Evolutionary conservation across 139 green algal species (phyloP), one percentile per base, ranked within the genome.

Genomic region (Nannochloris sp.): DNA sequence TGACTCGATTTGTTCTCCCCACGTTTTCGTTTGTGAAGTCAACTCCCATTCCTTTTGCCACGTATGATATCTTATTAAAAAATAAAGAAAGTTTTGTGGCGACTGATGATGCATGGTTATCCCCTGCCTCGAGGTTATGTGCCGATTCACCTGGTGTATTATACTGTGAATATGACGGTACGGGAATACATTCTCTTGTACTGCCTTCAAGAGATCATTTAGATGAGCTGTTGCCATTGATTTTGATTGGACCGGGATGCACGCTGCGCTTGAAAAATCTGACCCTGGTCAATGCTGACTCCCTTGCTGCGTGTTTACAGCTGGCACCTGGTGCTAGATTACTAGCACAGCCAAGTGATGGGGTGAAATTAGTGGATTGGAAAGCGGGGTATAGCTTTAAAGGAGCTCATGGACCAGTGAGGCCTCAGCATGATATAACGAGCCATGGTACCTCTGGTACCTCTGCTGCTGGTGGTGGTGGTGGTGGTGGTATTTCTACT

Each of bases 261-360:
- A 87, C 72, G 7, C 77, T 98, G 61, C 68, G 62, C 44, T 77
- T 98, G 59, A 73, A 67, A 23, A 96, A 97, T 63, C 62, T 96
- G 1, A 73, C 34, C 0, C 67, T 98, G 0, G 68, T 89, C 14
- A 83, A 95, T 74, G 67, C 76, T 3, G 66, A 37, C 6, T 84
- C 80, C 6, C 76, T 97, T 67, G 51, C 76, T 3, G 74, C 78
- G 0, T 84, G 77, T 45, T 63, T 96, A n/a, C 69, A 73, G 47
- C 73, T 95, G 31, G 79, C 68, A 3, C 57, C 88, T 54, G 85
- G 88, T 51, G 71, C 68, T 6, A 45, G n/a, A 42, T 23, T 77
- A 57, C 12, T 77, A 9, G 37, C 14, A 6, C 32, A 29, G 12
- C 44, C 45, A 13, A 25, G 29, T 19, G 70, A 77, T 56, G 47